Evolutionary conservation across 768 basidiomycete genomes (phyloP).

Genomic region (Pisolithus orientalis): DNA sequence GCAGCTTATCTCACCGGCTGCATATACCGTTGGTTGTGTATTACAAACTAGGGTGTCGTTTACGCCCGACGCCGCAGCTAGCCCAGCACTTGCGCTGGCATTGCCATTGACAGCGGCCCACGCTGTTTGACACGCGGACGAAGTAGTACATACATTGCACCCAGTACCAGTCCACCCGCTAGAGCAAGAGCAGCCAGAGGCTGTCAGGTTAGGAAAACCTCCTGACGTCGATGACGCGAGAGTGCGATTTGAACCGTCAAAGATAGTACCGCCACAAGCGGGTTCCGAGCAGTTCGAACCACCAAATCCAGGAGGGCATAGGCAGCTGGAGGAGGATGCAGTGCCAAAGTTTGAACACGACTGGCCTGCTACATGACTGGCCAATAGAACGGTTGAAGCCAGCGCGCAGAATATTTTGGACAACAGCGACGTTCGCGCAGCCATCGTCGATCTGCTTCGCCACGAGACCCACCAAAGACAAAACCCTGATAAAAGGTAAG

Average conservation of each 20-base stretch:
- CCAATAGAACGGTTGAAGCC: conserved; percentile 5
- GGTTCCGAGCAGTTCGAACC: conserved; percentile 63
- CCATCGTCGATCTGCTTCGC: conserved; percentile 4
- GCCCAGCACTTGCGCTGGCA: conserved; percentile 24
- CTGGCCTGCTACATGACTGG: conserved; percentile 14
- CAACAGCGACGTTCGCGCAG: not conserved
- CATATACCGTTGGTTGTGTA: conserved; percentile 60
- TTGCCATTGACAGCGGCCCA: conserved; percentile 39
- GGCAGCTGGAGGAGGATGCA: conserved; percentile 35
- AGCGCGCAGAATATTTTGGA: conserved; percentile 5
- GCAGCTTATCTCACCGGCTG: conserved; percentile 82
- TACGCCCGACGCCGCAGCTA: conserved; percentile 26
- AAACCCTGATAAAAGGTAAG: not conserved
- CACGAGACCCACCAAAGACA: not conserved
- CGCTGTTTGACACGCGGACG: conserved; percentile 63
- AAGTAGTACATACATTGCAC: conserved; percentile 72
- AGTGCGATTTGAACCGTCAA: conserved; percentile 58
- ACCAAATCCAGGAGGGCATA: conserved; percentile 80
- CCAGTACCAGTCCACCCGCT: conserved; percentile 71
- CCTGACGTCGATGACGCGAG: conserved; percentile 30
- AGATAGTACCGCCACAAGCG: conserved; percentile 77
- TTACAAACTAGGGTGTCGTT: conserved; percentile 76
- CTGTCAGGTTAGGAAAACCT: conserved; percentile 58
- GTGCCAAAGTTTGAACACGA: conserved; percentile 22
- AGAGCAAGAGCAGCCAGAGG: conserved; percentile 63